Evolutionary conservation across 1,284 basidiomycete genomes (phyloP).

Genomic region (Ceratobasidium sp.): DNA sequence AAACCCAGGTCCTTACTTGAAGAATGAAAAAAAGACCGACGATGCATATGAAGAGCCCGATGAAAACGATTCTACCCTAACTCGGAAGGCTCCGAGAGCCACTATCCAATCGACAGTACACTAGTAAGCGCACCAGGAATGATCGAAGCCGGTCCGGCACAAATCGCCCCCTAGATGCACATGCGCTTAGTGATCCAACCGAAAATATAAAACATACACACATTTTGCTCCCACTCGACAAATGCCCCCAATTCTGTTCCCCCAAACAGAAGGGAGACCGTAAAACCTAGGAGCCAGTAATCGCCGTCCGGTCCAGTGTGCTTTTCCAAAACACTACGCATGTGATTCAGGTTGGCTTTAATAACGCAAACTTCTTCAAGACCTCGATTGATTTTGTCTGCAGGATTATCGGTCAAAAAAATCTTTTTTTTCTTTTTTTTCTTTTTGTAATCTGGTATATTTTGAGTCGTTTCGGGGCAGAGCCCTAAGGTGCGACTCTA

Average conservation of each 20-base stretch:
- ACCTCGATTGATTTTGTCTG: too few species aligned
- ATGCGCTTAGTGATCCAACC: not conserved
- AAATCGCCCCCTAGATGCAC: not conserved
- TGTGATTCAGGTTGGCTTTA: not conserved
- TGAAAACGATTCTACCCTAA: too few species aligned
- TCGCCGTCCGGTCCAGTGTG: not conserved
- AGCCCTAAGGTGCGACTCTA: too few species aligned
- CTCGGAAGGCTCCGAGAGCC: too few species aligned
- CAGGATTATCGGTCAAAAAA: too few species aligned
- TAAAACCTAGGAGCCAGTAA: not conserved
- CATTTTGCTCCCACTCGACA: not conserved
- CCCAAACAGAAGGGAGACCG: not conserved
- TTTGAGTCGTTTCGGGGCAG: too few species aligned
- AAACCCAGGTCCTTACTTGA: too few species aligned
- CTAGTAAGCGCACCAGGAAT: not conserved
- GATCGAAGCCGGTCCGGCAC: not conserved
- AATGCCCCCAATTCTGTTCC: not conserved
- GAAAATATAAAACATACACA: not conserved
- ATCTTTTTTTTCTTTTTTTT: too few species aligned
- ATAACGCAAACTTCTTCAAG: not conserved
- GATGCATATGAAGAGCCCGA: too few species aligned
- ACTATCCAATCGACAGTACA: too few species aligned
- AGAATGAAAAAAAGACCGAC: too few species aligned
- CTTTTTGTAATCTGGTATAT: too few species aligned
- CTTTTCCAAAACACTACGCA: not conserved